Evolutionary conservation across 208 protist genomes (phyloP), one percentile per base, ranked within the genome.

Genomic region (Acanthamoeba triangularis): DNA sequence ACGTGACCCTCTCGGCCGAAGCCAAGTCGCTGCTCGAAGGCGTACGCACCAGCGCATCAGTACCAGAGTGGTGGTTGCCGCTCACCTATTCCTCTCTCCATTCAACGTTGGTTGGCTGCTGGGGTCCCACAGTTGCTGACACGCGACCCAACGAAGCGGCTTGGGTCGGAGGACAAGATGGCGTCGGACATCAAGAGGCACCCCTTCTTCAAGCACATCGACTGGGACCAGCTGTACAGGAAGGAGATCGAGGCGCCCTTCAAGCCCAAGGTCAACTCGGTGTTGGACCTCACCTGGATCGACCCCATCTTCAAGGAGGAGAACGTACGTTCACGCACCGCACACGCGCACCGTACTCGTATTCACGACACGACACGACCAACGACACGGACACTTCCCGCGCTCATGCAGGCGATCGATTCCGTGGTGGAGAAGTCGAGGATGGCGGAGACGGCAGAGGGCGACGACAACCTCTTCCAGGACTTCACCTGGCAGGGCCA

Each of bases 281-380:
- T 85, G 11, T 67, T 63, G 61, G 94, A 96, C 72, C 61, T 94
- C 90, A 91, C 69, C 69, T 76, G 91, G 47, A 96, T 97, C 56
- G 96, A 97, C 94, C 92, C 84, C 67, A 63, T 96, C 25, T 97
- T 97, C 74, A 97, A 90, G 44, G 63, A 97, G 80, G 96, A 97
- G 44, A 93, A 41, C 37, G 87, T 93, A 52, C 18, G 49, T 28
- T 6, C 49, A 61, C n/a, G n/a, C n/a, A n/a, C 35, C 16, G 47
- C 76, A 85, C 25, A 52, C n/a, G n/a, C n/a, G n/a, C n/a, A n/a
- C n/a, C n/a, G n/a, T n/a, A 78, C 69, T 44, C 18, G 11, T 78
- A 18, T 23, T 3, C 18, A 82, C 35, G 18, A 82, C 72, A 20
- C 59, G 14, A 88, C 47, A 10, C 47, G 3, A 44, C 5, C 20